Conservation (phyloP, 2,329 filamentous ascomycete genomes). For the Ophiosphaerella korrae region DNA sequence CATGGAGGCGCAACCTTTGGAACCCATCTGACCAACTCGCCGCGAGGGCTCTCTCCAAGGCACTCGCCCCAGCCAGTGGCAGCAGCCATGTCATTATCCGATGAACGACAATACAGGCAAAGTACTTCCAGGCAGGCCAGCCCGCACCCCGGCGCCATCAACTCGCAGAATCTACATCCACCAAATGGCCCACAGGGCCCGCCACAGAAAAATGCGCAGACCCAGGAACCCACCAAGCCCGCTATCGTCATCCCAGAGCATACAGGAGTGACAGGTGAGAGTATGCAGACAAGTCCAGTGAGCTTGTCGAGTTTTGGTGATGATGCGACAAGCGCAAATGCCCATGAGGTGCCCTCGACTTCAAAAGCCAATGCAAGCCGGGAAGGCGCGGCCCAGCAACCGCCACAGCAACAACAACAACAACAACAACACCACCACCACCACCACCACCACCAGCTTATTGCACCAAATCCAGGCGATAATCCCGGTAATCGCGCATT, state of each 20-base stretch:
- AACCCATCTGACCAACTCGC: conserved; percentile 50
- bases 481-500: conserved; percentile 59
- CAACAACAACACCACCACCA: conserved; percentile 10
- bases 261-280: conserved; percentile 46
- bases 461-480: conserved; percentile 44
- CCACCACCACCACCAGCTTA: conserved; percentile 38
- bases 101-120: conserved; percentile 52
- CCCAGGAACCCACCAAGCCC: conserved; percentile 54
- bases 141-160: conserved; percentile 54
- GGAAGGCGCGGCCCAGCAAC: conserved; percentile 45
- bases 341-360: conserved; percentile 56
- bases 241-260: conserved; percentile 55
- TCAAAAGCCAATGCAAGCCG: conserved; percentile 50
- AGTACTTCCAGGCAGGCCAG: conserved; percentile 53
- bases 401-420: conserved; percentile 42
- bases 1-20: conserved; percentile 41
- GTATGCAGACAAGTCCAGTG: conserved; percentile 58
- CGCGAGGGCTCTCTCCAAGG: conserved; percentile 48
- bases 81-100: conserved; percentile 55
- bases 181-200: conserved; percentile 50
- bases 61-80: conserved; percentile 52
- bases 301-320: conserved; percentile 61
- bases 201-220: conserved; percentile 55
- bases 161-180: conserved; percentile 51
- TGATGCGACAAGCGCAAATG: conserved; percentile 56